phyloP scores from a whole-genome alignment of 495 filamentous ascomycete genomes.

The Aspergillus homomorphus region DNA sequence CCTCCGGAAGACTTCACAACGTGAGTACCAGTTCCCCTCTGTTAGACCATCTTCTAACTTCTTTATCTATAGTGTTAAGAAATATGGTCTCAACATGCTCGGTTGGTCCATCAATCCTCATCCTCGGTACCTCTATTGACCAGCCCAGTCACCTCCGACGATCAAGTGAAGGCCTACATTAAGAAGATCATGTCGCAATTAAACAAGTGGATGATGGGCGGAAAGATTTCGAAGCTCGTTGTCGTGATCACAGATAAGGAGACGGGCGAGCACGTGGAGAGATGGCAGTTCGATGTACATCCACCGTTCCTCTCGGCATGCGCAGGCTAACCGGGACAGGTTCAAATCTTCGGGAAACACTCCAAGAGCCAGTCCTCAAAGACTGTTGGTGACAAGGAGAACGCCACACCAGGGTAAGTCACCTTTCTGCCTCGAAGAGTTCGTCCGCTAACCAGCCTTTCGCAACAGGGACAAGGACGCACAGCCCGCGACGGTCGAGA shows the following conservation, averaged over 20 bases:
- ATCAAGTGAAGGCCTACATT: constrained; percentile 98
- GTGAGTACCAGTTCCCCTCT: constrained; percentile 44
- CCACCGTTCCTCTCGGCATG: neutral
- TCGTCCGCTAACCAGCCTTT: constrained; percentile 5
- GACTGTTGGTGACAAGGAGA: constrained; percentile 59
- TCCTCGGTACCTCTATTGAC: constrained; percentile 4
- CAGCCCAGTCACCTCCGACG: constrained; percentile 74
- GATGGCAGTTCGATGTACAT: constrained; percentile 95
- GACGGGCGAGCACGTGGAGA: constrained; percentile 89
- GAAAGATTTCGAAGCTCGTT: constrained; percentile 95
- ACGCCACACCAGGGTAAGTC: constrained; percentile 52
- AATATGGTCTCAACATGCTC: constrained; percentile 99
- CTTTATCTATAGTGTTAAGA: constrained; percentile 69
- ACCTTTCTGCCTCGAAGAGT: neutral
- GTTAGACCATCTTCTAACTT: constrained; percentile 4
- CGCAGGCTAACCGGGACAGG: constrained; percentile 33
- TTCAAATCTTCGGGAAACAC: constrained; percentile 66
- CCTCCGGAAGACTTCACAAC: constrained; percentile 96
- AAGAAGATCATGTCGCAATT: constrained; percentile 98
- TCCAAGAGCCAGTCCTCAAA: constrained; percentile 51
- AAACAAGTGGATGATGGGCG: constrained; percentile 91
- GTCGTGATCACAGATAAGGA: constrained; percentile 95
- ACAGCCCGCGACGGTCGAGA: constrained; percentile 51
- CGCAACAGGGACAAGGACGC: constrained; percentile 30
- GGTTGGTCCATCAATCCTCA: constrained; percentile 40